Base-by-base conservation (phyloP, 1,284 basidiomycete genomes). In the Malassezia yamatoensis region DNA sequence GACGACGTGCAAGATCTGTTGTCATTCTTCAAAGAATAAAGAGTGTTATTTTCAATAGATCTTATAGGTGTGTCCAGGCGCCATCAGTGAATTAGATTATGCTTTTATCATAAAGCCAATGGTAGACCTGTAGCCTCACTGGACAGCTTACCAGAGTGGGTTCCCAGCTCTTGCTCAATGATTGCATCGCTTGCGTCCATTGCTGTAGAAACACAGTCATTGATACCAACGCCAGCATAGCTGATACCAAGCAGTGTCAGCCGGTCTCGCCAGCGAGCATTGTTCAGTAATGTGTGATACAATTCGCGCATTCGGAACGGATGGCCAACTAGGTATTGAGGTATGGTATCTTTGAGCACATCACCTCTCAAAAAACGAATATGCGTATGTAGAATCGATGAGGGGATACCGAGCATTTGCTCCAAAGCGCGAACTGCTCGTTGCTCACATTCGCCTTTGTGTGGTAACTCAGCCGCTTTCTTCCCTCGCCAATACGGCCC, bases 171-270 rank as follows among this genome's bases (percentile, higher is more conserved):
- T 10, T 49, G 47, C 33, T 34, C 11, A 15, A 39, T 18, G 36
- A 58, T 49, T 7, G 50, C 55, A 12, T 53, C 55, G 20, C 50
- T 41, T 7, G 51, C 51, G 21, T 58, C 55, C 40, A 58, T 42
- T 11, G 55, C 46, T 11, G 20, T 51, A 1, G 68, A 66, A 0
- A 93, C 81, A 72, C 89, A 91, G 70, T 96, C 91, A 15, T 87
- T 88, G 5, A 96, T 81, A 55, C 90, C 90, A 1, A 93, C 88
- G 0, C 90, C 91, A 0, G 82, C 83, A 33, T 90, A 87, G 10
- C 88, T 88, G 5, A 88, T 87, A 1, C 93, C 93, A 1, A 87
- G 78, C 1, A 96, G 79, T 40, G 83, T 83, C 59, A 94, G 69
- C 58, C 80, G 78, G 4, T 81, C 82, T 0, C 75, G 76, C 82